Conservation (phyloP, 257 asterid genomes). For the Fraxinus excelsior region DNA sequence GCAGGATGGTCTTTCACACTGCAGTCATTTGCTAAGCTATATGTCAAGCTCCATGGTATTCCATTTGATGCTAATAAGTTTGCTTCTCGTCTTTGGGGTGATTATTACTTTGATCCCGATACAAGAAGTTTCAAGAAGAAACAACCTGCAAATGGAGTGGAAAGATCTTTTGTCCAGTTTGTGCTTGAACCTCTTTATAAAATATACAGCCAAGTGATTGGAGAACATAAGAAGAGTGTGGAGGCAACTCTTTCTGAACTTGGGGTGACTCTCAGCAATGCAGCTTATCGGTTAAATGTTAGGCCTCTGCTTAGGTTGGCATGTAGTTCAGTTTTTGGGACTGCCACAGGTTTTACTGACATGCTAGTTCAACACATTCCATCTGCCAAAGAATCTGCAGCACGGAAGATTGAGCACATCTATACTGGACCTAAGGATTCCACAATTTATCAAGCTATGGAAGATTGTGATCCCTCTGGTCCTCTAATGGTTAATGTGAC, state of each 20-base stretch:
- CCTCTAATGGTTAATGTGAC: conserved; percentile 92
- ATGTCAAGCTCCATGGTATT: conserved; percentile 89
- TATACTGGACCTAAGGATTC: conserved; percentile 90
- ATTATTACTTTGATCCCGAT: conserved; percentile 75
- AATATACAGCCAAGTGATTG: conserved; percentile 91
- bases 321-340: conserved; percentile 91
- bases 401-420: conserved; percentile 79
- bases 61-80: conserved; percentile 90
- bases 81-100: conserved; percentile 96
- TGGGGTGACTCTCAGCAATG: conserved; percentile 93
- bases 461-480: conserved; percentile 77
- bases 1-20: conserved; percentile 99
- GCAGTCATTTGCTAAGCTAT: conserved; percentile 93
- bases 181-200: conserved; percentile 94
- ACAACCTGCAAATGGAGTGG: conserved; percentile 83
- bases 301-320: conserved; percentile 90
- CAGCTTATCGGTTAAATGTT: conserved; percentile 88
- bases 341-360: conserved; percentile 94
- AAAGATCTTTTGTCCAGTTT: conserved; percentile 91
- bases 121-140: conserved; percentile 79
- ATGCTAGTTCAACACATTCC: conserved; percentile 96
- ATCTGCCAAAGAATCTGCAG: conserved; percentile 89
- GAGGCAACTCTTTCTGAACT: conserved; percentile 89
- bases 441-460: conserved; percentile 73
- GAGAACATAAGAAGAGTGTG: conserved; percentile 96